Conservation (phyloP, 768 basidiomycete species). For the Ramaria sp. region DNA sequence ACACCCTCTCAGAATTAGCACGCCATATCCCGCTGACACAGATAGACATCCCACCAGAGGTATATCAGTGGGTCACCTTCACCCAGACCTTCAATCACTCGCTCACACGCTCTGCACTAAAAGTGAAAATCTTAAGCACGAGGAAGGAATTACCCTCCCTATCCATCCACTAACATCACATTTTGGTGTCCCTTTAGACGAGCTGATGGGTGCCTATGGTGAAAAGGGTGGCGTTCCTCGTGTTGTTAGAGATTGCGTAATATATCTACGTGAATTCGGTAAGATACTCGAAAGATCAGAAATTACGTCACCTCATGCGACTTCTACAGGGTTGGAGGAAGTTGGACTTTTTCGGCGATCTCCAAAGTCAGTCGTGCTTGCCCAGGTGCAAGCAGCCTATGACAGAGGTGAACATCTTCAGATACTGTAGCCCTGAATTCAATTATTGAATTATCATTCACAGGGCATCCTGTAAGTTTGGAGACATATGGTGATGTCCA, state of each 20-base stretch:
- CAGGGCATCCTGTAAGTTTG: conserved; percentile 71
- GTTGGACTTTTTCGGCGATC: conserved; percentile 82
- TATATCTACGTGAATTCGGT: conserved; percentile 56
- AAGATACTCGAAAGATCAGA: not conserved
- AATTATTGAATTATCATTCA: not conserved
- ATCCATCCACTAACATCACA: conserved; percentile 46
- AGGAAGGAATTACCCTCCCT: conserved; percentile 58
- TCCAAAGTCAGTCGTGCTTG: conserved; percentile 56
- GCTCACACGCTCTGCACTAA: not conserved
- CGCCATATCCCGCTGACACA: conserved; percentile 73
- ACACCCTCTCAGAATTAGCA: conserved; percentile 71
- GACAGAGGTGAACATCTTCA: conserved; percentile 46
- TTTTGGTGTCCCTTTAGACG: conserved; percentile 74
- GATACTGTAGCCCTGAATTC: not conserved
- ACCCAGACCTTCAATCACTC: not conserved
- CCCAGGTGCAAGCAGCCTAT: conserved; percentile 73
- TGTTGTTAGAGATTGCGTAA: conserved; percentile 65
- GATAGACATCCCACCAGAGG: conserved; percentile 74
- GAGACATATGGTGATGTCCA: conserved; percentile 67
- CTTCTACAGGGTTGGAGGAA: conserved; percentile 39
- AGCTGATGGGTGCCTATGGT: conserved; percentile 74
- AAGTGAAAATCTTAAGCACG: conserved; percentile 76
- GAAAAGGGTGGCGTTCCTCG: conserved; percentile 78
- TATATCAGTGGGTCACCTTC: conserved; percentile 56
- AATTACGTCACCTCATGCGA: not conserved